Evolutionary conservation across 495 filamentous ascomycete species (phyloP).

Genomic region (Talaromyces proteolyticus): DNA sequence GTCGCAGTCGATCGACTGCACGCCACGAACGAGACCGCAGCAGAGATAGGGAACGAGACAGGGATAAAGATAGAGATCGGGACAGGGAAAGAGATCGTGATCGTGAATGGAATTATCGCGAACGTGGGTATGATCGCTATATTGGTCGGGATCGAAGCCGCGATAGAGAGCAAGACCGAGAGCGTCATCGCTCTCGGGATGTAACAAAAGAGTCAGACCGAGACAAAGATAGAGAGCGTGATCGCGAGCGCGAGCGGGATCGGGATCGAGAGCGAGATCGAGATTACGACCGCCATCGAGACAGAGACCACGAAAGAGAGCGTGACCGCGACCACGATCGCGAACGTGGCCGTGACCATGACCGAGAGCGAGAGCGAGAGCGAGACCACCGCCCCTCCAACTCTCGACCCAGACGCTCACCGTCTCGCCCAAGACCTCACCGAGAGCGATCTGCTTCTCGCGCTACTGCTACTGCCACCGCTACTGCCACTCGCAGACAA

Average conservation of each 20-base stretch:
- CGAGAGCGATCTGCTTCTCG: constrained; percentile 4
- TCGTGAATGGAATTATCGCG: constrained; percentile 7
- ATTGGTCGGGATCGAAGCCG: constrained; percentile 3
- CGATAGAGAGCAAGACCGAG: constrained; percentile 6
- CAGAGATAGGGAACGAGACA: constrained; percentile 23
- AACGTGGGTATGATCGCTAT: constrained; percentile 6
- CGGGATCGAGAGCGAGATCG: constrained; percentile 9
- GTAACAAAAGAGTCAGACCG: constrained; percentile 9
- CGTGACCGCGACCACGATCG: constrained; percentile 9
- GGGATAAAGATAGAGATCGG: constrained; percentile 29
- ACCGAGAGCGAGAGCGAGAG: constrained; percentile 9
- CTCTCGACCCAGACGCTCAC: neutral
- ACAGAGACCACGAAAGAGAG: constrained; percentile 7
- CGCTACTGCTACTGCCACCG: too few species aligned
- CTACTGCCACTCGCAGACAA: neutral
- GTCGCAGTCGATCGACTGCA: neutral
- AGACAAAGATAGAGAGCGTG: constrained; percentile 6
- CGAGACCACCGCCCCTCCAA: constrained; percentile 8
- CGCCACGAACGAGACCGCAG: constrained; percentile 20
- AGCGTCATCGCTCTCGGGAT: constrained; percentile 3
- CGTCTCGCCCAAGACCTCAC: neutral
- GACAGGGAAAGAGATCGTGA: constrained; percentile 14
- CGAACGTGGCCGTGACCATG: constrained; percentile 18
- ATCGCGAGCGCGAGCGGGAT: constrained; percentile 9
- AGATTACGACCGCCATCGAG: constrained; percentile 9